These are phyloP conservation scores for Dryadomyces quercus-mongolicae DNA, from an alignment of 2,329 filamentous ascomycete genomes.

Conservation along the genomic window DNA sequence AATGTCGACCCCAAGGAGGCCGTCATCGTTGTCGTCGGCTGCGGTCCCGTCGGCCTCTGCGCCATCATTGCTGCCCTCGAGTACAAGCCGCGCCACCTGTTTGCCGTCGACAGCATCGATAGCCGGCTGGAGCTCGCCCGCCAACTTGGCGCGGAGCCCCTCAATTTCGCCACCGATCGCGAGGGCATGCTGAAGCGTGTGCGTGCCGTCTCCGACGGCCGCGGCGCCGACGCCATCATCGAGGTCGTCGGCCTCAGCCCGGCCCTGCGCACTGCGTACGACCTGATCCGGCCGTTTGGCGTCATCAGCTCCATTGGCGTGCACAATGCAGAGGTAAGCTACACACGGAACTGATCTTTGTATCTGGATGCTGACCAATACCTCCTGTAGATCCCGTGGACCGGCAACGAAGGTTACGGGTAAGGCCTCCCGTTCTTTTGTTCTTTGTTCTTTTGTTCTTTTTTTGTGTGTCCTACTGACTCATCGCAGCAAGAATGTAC, in stretches of 20 bases:
- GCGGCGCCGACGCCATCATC: slow-evolving; percentile 77
- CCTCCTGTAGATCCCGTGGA: slow-evolving; percentile 47
- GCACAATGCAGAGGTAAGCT: slow-evolving; percentile 54
- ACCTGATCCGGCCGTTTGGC: slow-evolving; percentile 60
- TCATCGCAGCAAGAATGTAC: slow-evolving; percentile 51
- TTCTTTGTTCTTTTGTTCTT: not conserved
- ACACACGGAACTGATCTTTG: too few relatives aligned
- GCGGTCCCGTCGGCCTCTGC: slow-evolving; percentile 76
- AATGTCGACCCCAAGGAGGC: slow-evolving; percentile 47
- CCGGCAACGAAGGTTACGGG: slow-evolving; percentile 49
- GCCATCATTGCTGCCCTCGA: slow-evolving; percentile 68
- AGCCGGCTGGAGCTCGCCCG: slow-evolving; percentile 62
- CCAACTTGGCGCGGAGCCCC: slow-evolving; percentile 65
- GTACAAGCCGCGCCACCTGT: slow-evolving; percentile 60
- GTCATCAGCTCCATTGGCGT: slow-evolving; percentile 65
- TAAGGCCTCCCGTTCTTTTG: slow-evolving; percentile 17
- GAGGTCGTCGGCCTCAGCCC: slow-evolving; percentile 63
- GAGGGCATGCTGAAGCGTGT: slow-evolving; percentile 56
- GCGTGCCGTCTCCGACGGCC: slow-evolving; percentile 61
- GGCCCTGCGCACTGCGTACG: slow-evolving; percentile 58
- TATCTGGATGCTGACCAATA: too few relatives aligned
- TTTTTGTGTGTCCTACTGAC: too few relatives aligned
- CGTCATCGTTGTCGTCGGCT: slow-evolving; percentile 71
- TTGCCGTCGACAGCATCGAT: slow-evolving; percentile 69
- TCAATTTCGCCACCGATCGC: slow-evolving; percentile 61